These are phyloP conservation scores for Fusarium duplospermum DNA, from an alignment of 2,329 filamentous ascomycete species.

Conservation along the genomic window DNA sequence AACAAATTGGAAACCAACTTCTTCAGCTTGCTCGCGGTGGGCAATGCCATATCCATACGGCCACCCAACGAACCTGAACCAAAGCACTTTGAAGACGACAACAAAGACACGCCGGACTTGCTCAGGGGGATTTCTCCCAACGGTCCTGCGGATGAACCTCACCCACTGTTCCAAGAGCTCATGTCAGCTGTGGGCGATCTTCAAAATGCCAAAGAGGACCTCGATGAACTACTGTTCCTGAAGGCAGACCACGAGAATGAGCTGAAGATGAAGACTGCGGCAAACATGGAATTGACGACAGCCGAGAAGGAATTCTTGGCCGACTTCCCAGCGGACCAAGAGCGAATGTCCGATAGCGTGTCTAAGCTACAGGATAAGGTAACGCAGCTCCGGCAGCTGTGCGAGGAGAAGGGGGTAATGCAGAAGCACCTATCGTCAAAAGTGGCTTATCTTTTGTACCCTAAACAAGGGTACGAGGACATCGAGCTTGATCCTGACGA, in stretches of 20 bases:
- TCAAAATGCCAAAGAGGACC: constrained; percentile 61
- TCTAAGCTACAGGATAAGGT: constrained; percentile 50
- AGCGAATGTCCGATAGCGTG: constrained; percentile 49
- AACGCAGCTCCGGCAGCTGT: constrained; percentile 51
- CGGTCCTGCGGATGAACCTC: constrained; percentile 53
- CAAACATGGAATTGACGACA: constrained; percentile 45
- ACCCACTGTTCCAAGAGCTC: constrained; percentile 60
- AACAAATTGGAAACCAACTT: constrained; percentile 52
- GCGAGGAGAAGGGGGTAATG: constrained; percentile 56
- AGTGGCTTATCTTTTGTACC: constrained; percentile 55
- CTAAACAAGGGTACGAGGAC: constrained; percentile 53
- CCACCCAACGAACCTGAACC: constrained; percentile 8
- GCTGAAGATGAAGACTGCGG: constrained; percentile 47
- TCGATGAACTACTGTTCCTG: constrained; percentile 56
- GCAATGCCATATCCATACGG: constrained; percentile 32
- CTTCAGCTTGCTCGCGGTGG: constrained; percentile 52
- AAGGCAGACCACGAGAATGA: constrained; percentile 54
- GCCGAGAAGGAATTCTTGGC: constrained; percentile 59
- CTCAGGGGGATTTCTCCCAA: constrained; percentile 51
- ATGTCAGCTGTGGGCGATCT: constrained; percentile 57
- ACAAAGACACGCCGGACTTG: constrained; percentile 46
- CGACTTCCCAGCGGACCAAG: constrained; percentile 54
- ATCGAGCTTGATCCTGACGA: constrained; percentile 56
- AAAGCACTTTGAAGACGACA: constrained; percentile 14
- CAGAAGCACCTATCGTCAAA: constrained; percentile 54